Percentiles rank a stretch among this genome's conserved stretches.
phyloP scores from a whole-genome alignment of 495 filamentous ascomycete genomes.

The Parathielavia appendiculata region DNA sequence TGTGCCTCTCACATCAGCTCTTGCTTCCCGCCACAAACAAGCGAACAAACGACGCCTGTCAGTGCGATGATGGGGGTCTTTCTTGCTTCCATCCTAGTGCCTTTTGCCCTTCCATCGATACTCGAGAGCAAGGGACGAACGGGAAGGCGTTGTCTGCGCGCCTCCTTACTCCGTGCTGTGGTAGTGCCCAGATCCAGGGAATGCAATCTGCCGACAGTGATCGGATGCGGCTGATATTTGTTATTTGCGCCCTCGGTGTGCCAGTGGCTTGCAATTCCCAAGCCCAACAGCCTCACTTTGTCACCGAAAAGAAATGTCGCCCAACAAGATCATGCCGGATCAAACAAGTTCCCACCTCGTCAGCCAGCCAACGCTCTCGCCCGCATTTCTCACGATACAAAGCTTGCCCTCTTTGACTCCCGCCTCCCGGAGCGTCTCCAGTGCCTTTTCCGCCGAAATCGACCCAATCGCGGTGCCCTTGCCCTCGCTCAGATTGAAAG shows the following conservation, averaged over 20 bases:
- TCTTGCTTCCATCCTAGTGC: not conserved
- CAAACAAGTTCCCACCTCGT: conserved; percentile 72
- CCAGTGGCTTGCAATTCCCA: not conserved
- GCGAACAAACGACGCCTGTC: not conserved
- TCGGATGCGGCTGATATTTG: not conserved
- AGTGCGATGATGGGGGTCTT: conserved; percentile 8
- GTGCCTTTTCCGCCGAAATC: conserved; percentile 57
- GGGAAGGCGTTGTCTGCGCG: conserved; percentile 3
- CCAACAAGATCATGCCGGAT: conserved; percentile 4
- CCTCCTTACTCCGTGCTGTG: too few species aligned
- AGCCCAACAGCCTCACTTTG: conserved; percentile 10
- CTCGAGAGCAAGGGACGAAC: not conserved
- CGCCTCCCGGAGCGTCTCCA: conserved; percentile 22
- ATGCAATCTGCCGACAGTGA: not conserved
- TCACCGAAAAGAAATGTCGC: conserved; percentile 1
- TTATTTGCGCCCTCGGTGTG: not conserved
- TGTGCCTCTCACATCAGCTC: not conserved
- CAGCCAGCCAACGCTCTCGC: conserved; percentile 69
- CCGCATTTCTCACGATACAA: conserved; percentile 77
- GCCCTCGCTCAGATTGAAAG: conserved; percentile 75
- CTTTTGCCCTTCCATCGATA: not conserved
- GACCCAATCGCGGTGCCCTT: conserved; percentile 70
- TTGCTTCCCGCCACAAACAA: conserved; percentile 4
- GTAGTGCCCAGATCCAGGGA: not conserved
- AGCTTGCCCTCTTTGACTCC: conserved; percentile 41